A percentile compares a stretch with the other conserved stretches of the same genome.
phyloP scores from a whole-genome alignment of 352 stramenopile species.

The Phytophthora agathidicida region DNA sequence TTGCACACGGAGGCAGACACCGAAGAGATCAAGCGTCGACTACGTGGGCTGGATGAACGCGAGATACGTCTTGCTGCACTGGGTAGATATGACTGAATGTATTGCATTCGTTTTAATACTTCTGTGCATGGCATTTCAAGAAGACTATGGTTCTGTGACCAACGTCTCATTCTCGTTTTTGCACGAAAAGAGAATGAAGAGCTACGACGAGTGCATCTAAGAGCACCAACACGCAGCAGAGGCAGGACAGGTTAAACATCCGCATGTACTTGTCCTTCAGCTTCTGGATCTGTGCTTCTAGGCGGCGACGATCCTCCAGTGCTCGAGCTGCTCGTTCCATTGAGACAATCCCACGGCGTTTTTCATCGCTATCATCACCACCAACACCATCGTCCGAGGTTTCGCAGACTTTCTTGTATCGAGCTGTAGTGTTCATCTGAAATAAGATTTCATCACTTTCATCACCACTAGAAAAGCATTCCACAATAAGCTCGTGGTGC shows the following conservation, averaged over 20 bases:
- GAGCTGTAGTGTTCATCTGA: conserved; percentile 26
- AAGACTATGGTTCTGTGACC: too few species aligned
- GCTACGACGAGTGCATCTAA: conserved; percentile 38
- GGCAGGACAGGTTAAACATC: conserved; percentile 44
- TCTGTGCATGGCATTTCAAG: too few species aligned
- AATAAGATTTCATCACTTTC: conserved; percentile 3
- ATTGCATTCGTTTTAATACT: too few species aligned
- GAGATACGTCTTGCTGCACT: too few species aligned
- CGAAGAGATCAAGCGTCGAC: too few species aligned
- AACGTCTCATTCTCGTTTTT: too few species aligned
- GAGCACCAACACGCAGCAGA: conserved; percentile 42
- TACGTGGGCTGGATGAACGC: too few species aligned
- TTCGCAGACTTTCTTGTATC: conserved; percentile 33
- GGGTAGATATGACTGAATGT: too few species aligned
- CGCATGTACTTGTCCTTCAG: conserved; percentile 34
- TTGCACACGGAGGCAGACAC: too few species aligned
- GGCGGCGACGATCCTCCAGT: conserved; percentile 23
- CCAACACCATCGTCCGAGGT: neutral
- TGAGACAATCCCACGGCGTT: conserved; percentile 16
- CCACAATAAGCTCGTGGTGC: conserved; percentile 33
- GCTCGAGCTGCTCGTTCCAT: conserved; percentile 10
- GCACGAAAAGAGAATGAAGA: too few species aligned
- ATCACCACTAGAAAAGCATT: conserved; percentile 16
- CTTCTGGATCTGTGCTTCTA: conserved; percentile 31
- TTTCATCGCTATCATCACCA: conserved; percentile 7